Percentiles rank a stretch among this genome's conserved stretches.
Evolutionary conservation across 208 protist genomes (phyloP).

Genomic region (Trypanosomatidae sp.): DNA sequence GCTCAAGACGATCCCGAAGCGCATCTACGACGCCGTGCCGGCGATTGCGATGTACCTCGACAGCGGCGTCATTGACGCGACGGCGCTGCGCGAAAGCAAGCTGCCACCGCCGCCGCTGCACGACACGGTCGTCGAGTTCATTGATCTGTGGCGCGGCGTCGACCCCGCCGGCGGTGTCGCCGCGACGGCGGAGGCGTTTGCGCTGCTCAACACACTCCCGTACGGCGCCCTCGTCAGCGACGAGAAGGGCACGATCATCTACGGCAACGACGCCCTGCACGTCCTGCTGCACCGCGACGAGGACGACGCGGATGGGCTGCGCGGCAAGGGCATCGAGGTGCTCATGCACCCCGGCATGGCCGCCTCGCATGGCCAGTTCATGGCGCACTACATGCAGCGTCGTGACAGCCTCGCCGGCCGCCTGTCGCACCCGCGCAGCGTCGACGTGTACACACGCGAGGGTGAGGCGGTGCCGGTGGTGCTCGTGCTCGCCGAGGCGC

Average conservation of each 20-base stretch:
- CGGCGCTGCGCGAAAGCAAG: neutral
- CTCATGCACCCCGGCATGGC: constrained; percentile 6
- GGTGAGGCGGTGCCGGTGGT: constrained; percentile 2
- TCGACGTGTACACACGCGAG: neutral
- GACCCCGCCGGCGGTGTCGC: too few relatives aligned
- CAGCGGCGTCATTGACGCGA: constrained; percentile 5
- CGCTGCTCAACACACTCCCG: neutral
- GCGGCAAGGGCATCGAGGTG: constrained; percentile 2
- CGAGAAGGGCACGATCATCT: neutral
- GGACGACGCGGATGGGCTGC: too few relatives aligned
- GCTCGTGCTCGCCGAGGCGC: neutral
- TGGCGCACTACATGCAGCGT: constrained; percentile 11
- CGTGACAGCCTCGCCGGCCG: neutral
- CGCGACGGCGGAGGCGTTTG: neutral
- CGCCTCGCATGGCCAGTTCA: constrained; percentile 4
- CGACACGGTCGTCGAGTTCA: too few relatives aligned
- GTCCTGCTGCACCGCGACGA: neutral
- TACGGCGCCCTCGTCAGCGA: neutral
- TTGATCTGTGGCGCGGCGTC: neutral
- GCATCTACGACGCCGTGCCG: constrained; percentile 6
- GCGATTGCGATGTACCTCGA: constrained; percentile 7
- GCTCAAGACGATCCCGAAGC: constrained; percentile 8
- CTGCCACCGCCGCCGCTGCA: too few relatives aligned
- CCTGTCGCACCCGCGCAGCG: neutral
- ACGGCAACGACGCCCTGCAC: neutral